A percentile compares a stretch with the other conserved stretches of the same genome.
Evolutionary conservation across 176 grass and related monocot genomes (phyloP).

Genomic region (Thalia dealbata): DNA sequence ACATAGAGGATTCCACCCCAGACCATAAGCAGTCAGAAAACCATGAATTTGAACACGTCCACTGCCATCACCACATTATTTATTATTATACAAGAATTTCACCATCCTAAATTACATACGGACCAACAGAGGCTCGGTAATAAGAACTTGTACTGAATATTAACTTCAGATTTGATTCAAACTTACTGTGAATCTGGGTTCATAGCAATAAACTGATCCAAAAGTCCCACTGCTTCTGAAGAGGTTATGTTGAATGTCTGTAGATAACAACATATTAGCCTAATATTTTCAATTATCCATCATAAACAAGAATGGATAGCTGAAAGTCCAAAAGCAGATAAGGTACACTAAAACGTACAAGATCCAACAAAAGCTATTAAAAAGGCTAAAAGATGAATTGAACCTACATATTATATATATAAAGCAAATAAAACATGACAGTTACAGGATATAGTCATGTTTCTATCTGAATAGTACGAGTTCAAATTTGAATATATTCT

Average conservation of each 20-base stretch:
- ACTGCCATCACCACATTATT: constrained; percentile 31
- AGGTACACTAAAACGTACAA: background rate
- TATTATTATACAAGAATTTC: constrained; percentile 13
- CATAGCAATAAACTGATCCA: constrained; percentile 80
- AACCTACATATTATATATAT: too few relatives aligned
- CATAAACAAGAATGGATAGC: background rate
- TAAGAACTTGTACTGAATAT: background rate
- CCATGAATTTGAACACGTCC: constrained; percentile 55
- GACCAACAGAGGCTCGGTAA: too few relatives aligned
- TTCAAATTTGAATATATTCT: background rate
- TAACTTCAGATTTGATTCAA: background rate
- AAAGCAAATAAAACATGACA: too few relatives aligned
- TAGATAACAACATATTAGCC: too few relatives aligned
- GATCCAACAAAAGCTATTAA: background rate
- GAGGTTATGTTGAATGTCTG: constrained; percentile 73
- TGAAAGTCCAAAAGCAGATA: background rate
- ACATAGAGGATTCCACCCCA: constrained; percentile 47
- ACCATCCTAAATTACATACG: background rate
- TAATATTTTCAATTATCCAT: too few relatives aligned
- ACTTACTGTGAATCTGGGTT: constrained; percentile 62
- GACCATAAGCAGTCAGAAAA: constrained; percentile 67
- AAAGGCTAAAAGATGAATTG: background rate
- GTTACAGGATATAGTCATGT: background rate
- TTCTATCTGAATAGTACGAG: background rate
- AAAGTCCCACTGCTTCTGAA: constrained; percentile 64